A percentile compares a stretch with the other conserved stretches of the same genome.
phyloP scores from a whole-genome alignment of 345 rosid species.

The Raphanus sativus region DNA sequence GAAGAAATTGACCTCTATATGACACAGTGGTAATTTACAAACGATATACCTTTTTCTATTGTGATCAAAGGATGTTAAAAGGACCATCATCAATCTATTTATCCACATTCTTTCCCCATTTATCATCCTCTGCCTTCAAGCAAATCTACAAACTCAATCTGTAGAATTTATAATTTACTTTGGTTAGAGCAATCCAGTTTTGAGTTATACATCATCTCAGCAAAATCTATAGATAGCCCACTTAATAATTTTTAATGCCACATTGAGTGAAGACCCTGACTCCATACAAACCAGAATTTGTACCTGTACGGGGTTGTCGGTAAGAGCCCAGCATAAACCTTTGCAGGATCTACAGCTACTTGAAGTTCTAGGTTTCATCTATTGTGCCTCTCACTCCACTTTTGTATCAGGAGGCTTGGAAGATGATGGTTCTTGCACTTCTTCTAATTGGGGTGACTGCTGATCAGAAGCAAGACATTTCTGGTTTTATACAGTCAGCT shows the following conservation, averaged over 20 bases:
- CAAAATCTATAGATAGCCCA: too few relatives aligned
- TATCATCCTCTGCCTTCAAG: constrained; percentile 12
- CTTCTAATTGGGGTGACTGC: constrained; percentile 45
- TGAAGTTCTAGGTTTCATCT: constrained; percentile 7
- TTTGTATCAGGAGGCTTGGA: constrained; percentile 59
- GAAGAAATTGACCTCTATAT: constrained; percentile 11
- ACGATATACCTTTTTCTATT: constrained; percentile 13
- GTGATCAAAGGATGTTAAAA: constrained; percentile 1
- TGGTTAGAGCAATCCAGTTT: constrained; percentile 11
- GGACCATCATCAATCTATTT: background rate
- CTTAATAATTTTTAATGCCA: constrained; percentile 3
- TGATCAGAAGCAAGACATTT: constrained; percentile 26
- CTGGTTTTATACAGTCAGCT: too few relatives aligned
- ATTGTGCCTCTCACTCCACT: constrained; percentile 57
- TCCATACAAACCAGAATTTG: background rate
- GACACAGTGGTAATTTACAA: constrained; percentile 35
- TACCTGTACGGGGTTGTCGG: constrained; percentile 79
- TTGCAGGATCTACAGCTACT: constrained; percentile 48
- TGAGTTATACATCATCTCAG: background rate
- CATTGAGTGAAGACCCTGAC: constrained; percentile 6
- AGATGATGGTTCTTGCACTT: constrained; percentile 59
- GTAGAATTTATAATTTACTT: constrained; percentile 21
- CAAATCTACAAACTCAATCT: constrained; percentile 20
- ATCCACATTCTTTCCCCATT: constrained; percentile 20
- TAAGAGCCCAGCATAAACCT: constrained; percentile 55